phyloP scores from a whole-genome alignment of 2,329 filamentous ascomycete species.

The Apiospora pterosperma region DNA sequence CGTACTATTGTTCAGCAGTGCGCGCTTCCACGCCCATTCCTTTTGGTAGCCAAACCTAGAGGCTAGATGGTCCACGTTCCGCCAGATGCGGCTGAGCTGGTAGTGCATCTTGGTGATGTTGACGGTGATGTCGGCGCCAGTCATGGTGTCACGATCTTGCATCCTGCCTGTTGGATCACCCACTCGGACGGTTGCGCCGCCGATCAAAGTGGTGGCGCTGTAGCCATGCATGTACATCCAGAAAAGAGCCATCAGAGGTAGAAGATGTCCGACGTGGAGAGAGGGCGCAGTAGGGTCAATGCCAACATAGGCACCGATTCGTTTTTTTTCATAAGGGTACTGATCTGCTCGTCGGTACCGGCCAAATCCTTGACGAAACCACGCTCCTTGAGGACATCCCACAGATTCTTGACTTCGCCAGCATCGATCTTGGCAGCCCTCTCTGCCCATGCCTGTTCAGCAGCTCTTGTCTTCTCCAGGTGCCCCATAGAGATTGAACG shows the following conservation, averaged over 20 bases:
- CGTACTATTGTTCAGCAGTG: conserved; percentile 73
- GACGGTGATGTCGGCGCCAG: conserved; percentile 49
- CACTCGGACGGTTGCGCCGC: conserved; percentile 72
- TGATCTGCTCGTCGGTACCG: conserved; percentile 50
- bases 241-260: conserved; percentile 80
- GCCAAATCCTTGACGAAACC: conserved; percentile 73
- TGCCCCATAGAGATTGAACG: conserved; percentile 8
- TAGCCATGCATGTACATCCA: conserved; percentile 80
- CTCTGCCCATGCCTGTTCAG: conserved; percentile 44
- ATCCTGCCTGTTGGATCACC: conserved; percentile 75
- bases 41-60: conserved; percentile 61
- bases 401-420: conserved; percentile 51
- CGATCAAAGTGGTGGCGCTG: conserved; percentile 63
- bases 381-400: conserved; percentile 66
- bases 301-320: conserved; percentile 74
- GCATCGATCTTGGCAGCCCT: conserved; percentile 43
- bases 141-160: conserved; percentile 53
- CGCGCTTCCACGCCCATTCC: conserved; percentile 63
- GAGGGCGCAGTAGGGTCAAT: conserved; percentile 80
- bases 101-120: conserved; percentile 67
- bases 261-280: conserved; percentile 75
- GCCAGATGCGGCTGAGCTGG: conserved; percentile 71
- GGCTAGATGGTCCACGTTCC: conserved; percentile 66
- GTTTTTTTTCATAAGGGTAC: conserved; percentile 61
- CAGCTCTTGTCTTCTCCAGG: conserved; percentile 40